Evolutionary conservation across 2,329 filamentous ascomycete species (phyloP).

Genomic region (Podosphaera fusca): DNA sequence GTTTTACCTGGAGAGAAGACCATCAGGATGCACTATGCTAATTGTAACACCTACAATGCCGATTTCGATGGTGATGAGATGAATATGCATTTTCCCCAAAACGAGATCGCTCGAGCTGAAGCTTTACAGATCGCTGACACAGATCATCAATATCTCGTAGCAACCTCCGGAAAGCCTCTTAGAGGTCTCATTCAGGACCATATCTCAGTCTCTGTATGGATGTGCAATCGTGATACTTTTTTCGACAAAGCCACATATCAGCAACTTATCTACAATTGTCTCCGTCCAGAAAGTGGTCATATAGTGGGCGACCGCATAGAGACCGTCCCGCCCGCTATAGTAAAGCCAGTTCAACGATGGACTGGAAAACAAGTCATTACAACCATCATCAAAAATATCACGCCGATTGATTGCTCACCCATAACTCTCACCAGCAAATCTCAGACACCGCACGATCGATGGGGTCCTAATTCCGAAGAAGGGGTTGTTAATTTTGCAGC

Average conservation of each 20-base stretch:
- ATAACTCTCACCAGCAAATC: constrained; percentile 62
- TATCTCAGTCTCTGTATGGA: constrained; percentile 75
- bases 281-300: constrained; percentile 77
- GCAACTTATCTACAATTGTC: constrained; percentile 72
- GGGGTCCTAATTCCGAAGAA: constrained; percentile 59
- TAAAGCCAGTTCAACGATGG: constrained; percentile 67
- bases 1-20: constrained; percentile 90
- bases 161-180: constrained; percentile 78
- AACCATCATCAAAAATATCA: constrained; percentile 80
- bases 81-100: constrained; percentile 99
- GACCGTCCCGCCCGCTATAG: constrained; percentile 55
- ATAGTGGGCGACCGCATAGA: constrained; percentile 64
- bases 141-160: constrained; percentile 89
- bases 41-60: constrained; percentile 98
- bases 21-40: constrained; percentile 98
- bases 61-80: constrained; percentile 97
- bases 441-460: constrained; percentile 54
- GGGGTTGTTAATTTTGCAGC: constrained; percentile 60
- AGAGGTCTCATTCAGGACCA: constrained; percentile 97
- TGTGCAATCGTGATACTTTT: constrained; percentile 80
- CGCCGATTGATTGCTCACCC: constrained; percentile 49
- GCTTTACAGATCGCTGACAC: constrained; percentile 86
- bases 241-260: constrained; percentile 78
- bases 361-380: constrained; percentile 93
- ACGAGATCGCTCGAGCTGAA: constrained; percentile 80